Percentiles rank a stretch among this genome's conserved stretches.
Conservation (phyloP, 352 stramenopile species). For the Thraustochytrium striatum region DNA sequence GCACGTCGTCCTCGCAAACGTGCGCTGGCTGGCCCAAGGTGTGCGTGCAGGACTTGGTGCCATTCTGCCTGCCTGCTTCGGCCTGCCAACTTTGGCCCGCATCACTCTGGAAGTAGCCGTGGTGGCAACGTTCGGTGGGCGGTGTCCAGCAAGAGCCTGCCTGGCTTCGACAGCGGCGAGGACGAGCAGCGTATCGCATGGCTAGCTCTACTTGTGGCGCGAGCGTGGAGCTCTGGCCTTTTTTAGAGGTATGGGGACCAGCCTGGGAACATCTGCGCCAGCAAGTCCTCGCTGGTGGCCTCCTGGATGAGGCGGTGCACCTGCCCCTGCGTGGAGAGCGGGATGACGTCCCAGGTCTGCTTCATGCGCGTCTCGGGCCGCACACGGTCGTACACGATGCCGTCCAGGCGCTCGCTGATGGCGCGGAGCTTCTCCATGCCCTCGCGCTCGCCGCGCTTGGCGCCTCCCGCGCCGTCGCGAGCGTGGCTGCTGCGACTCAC, state of each 20-base stretch:
- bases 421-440: conserved; percentile 3
- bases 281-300: conserved; percentile 50
- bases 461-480: not conserved
- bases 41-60: too few relatives aligned
- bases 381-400: conserved; percentile 16
- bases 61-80: too few relatives aligned
- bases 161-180: too few relatives aligned
- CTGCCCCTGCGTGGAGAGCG: conserved; percentile 47
- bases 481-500: not conserved
- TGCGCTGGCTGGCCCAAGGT: too few relatives aligned
- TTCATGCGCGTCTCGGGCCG: not conserved
- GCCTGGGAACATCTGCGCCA: conserved; percentile 48
- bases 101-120: too few relatives aligned
- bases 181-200: too few relatives aligned
- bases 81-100: too few relatives aligned
- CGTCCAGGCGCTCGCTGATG: conserved; percentile 41
- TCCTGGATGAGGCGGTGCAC: conserved; percentile 52
- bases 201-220: too few relatives aligned
- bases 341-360: not conserved
- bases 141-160: too few relatives aligned
- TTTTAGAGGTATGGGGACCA: conserved; percentile 26
- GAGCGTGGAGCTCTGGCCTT: too few relatives aligned
- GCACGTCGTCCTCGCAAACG: too few relatives aligned
- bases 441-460: not conserved
- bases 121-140: too few relatives aligned